Evolutionary conservation across 1,139 yeast genomes (phyloP), one percentile per base, ranked within the genome.

Genomic region (Arxiozyma slooffiae): DNA sequence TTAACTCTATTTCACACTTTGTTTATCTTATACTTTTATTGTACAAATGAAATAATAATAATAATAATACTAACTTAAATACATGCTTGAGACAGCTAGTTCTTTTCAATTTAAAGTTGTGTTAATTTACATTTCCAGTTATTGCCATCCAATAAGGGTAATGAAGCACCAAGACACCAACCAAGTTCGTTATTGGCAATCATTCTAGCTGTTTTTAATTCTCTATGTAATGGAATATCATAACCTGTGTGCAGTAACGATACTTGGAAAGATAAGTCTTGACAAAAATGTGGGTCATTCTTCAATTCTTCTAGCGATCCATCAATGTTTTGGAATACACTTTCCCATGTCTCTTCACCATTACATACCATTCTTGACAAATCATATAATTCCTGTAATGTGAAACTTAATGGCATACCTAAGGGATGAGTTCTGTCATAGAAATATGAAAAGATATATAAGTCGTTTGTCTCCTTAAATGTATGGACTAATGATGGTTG

Each of bases 141-240:
- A 16, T 78, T 72, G 44, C 70, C 68, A 56, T 86, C 92, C 59
- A 92, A 74, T 58, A 92, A 73, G 3, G 97, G 97, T 62, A 92
- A 76, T 0, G 97, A 87, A 2, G 98, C 98, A 58, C 99, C 99
- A 55, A 92, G 75, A 72, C 98, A 92, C 99, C 99, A 92, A 38
- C 97, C 98, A 49, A 92, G 75, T 70, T 92, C 98, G 62, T 87
- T 89, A 62, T 82, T 81, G 53, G 81, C 85, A 58, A 92, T 88
- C 64, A 80, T 88, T 72, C 87, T 81, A 8, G 97, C 97, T 7
- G 97, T 92, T 67, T 79, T 85, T 60, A 92, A 80, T 68, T 90
- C 97, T 67, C 98, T 82, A 60, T 77, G 75, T 52, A 86, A 77
- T 54, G 97, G 97, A 59, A 92, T 88, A 60, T 90, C 97, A 70